Evolutionary conservation across 2,329 filamentous ascomycete species (phyloP), one percentile per base, ranked within the genome.

Genomic region (Scedosporium minutisporum): DNA sequence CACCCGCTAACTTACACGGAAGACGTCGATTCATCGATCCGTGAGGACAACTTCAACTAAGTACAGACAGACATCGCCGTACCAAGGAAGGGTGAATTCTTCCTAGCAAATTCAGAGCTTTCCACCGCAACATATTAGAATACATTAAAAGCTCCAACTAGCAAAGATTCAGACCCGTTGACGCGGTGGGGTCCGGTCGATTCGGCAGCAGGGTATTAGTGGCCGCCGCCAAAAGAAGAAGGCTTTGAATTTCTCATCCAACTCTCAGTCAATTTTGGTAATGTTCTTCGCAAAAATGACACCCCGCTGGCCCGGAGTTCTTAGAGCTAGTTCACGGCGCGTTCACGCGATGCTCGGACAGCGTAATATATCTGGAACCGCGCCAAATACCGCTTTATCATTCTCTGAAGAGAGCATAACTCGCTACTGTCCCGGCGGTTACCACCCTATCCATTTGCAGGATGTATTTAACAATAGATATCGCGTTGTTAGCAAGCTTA

Each of bases 401-500:
- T 48, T 65, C 57, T 63, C 63, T 12, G 64, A 65, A 23, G 65
- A 68, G 25, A 64, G 42, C 57, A 29, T 61, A 2, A 25, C 61
- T 4, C 64, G 63, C 3, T 71, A 71, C 29, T 64, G 64, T 41
- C 64, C 57, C 2, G 68, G 69, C 2, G 66, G 67, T 2, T 65
- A 67, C 18, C 67, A 70, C 21, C 67, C 68, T 27, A 65, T 69
- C 21, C 60, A 63, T 41, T 57, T 70, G 4, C 67, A 67, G n/a
- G 69, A 71, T 51, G 9, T 64, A 4, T 69, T 69, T 61, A 38
- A 63, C 6, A 16, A 61, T 4, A 64, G 64, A 7, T 71, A 71
- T 48, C 60, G 61, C 41, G 60, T 70, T 14, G 57, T 71, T 16
- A 67, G 64, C 12, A 71, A 71, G 61, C 66, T 71, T 5, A 68